phyloP scores from a whole-genome alignment of 192 early-diverging fungal genomes.

The Coemansia sp. region DNA sequence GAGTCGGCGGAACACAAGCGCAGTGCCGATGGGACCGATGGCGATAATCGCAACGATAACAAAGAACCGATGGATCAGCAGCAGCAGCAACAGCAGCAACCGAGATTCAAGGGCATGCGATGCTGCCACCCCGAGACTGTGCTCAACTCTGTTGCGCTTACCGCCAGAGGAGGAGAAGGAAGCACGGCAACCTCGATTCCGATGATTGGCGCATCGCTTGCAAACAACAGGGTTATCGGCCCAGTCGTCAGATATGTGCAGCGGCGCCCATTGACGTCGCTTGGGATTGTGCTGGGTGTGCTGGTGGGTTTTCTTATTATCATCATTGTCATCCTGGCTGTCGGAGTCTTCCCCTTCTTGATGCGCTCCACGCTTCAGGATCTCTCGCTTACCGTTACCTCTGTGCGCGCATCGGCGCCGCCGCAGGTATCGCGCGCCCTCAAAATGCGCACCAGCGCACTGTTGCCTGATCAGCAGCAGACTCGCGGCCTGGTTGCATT shows the following conservation, averaged over 20 bases:
- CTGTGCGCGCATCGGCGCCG: conserved; percentile 35
- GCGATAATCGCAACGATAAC: background rate
- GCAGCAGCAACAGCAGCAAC: too few species aligned
- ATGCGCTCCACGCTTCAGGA: conserved; percentile 48
- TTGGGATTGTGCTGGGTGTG: conserved; percentile 36
- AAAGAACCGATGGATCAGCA: conserved; percentile 1
- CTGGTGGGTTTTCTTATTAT: conserved; percentile 29
- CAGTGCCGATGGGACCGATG: background rate
- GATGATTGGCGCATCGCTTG: conserved; percentile 7
- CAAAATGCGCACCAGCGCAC: background rate
- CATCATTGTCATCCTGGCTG: conserved; percentile 36
- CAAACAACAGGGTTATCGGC: conserved; percentile 14
- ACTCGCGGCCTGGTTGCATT: background rate
- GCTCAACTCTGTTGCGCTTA: conserved; percentile 2
- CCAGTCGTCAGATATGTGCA: conserved; percentile 38
- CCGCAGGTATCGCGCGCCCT: conserved; percentile 25
- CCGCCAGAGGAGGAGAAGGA: background rate
- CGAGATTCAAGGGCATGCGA: conserved; percentile 2
- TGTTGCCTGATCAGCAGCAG: too few species aligned
- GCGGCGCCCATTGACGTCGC: conserved; percentile 28
- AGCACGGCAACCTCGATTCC: conserved; percentile 2
- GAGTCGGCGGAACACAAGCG: background rate
- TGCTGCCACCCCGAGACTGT: conserved; percentile 4
- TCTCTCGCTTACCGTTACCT: conserved; percentile 31
- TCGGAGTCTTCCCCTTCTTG: conserved; percentile 42